Percentiles rank a stretch among this genome's conserved stretches.
These are phyloP conservation scores for Cercospora zeina DNA, from an alignment of 2,329 filamentous ascomycete genomes.

Conservation along the genomic window DNA sequence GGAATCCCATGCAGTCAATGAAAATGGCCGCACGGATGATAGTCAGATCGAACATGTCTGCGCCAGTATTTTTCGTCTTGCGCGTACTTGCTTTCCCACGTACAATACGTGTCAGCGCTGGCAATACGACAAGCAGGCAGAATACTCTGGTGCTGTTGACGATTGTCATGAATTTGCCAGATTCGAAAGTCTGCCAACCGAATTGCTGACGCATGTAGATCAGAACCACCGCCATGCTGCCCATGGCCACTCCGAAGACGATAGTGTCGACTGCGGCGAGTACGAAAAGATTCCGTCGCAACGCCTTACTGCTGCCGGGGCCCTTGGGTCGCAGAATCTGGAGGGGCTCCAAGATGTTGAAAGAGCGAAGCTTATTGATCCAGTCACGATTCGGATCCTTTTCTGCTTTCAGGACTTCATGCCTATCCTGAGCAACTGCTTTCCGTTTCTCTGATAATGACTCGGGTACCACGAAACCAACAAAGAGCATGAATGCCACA, in stretches of 20 bases:
- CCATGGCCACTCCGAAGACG: slow-evolving; percentile 79
- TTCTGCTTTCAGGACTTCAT: slow-evolving; percentile 47
- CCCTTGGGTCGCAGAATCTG: slow-evolving; percentile 74
- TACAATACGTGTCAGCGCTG: slow-evolving; percentile 72
- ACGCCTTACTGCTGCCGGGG: slow-evolving; percentile 56
- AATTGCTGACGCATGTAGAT: slow-evolving; percentile 82
- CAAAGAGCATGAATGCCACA: slow-evolving; percentile 68
- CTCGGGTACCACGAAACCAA: slow-evolving; percentile 75
- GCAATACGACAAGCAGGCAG: slow-evolving; percentile 72
- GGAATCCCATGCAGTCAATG: slow-evolving; percentile 72
- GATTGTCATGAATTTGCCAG: slow-evolving; percentile 77
- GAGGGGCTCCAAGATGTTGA: slow-evolving; percentile 75
- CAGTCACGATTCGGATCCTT: slow-evolving; percentile 44
- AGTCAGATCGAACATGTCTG: slow-evolving; percentile 74
- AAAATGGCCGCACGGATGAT: slow-evolving; percentile 73
- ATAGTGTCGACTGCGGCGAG: slow-evolving; percentile 79
- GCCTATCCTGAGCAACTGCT: slow-evolving; percentile 67
- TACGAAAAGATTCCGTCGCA: slow-evolving; percentile 79
- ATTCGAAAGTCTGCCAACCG: slow-evolving; percentile 77
- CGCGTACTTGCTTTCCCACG: slow-evolving; percentile 55
- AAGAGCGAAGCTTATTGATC: slow-evolving; percentile 47
- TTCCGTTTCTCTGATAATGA: slow-evolving; percentile 76
- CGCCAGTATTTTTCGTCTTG: slow-evolving; percentile 62
- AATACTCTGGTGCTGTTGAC: slow-evolving; percentile 75
- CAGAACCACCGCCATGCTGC: slow-evolving; percentile 75